Base-by-base conservation (phyloP, 306 rosid species). In the Purshia tridentata region DNA sequence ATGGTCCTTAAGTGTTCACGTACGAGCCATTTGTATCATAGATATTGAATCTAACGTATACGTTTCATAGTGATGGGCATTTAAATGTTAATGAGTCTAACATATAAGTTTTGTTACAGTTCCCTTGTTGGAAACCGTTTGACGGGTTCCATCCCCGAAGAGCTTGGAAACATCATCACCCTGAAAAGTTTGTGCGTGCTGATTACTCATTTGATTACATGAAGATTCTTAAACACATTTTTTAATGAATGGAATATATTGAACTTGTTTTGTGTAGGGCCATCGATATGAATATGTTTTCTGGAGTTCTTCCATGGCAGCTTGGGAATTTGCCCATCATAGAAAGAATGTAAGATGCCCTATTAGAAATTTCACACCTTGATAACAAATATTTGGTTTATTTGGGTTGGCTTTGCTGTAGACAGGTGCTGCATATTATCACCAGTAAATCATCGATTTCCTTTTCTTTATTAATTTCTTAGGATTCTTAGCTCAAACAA, bases 141-240 rank as follows among this genome's bases (percentile, higher is more conserved):
- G 58, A 81, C 93, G 0, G 97, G 97, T 69, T 16, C 87, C 41
- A 83, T 92, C 54, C 98, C 98, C 20, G 70, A 64, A 74, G 98
- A 84, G 76, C 46, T 90, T 1, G 97, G 73, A 78, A 86, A 84
- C 66, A 87, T 90, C 72, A 74, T 79, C 60, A 87, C 95, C 58
- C 81, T 92, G 18, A 48, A 61, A 74, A 83, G 77, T 53, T 88
- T 92, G 97, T 92, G 69, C 84, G 98, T 86, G 58, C 16, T 74
- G 15, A 5, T 42, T 16, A 44, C 55, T 9, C 65, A 14, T 10
- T 12, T n/a, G 49, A 22, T 61, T 74, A 14, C 44, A 0, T 54
- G 20, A 4, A 4, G 20, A 44, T 4, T 1, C 7, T 69, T 44
- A 35, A 18, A 4, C 18, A 12, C 49, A 2, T 55, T 56, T 56